These are phyloP conservation scores for Suillus paluster DNA, from an alignment of 768 basidiomycete genomes.

Conservation along the genomic window DNA sequence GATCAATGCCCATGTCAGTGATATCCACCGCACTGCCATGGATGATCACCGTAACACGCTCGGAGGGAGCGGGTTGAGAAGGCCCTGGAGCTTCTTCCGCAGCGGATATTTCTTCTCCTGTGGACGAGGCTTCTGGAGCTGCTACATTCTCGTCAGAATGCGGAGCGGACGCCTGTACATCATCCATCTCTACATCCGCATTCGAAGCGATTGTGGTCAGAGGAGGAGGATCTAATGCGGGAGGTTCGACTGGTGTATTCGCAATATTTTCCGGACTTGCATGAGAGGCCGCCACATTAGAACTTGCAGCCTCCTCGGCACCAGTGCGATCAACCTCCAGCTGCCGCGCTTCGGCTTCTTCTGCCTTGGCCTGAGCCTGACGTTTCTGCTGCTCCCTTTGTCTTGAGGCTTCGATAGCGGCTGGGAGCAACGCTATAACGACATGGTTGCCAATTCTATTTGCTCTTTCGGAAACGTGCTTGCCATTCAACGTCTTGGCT, in stretches of 20 bases:
- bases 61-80: slow-evolving; percentile 39
- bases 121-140: slow-evolving; percentile 25
- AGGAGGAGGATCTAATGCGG: slow-evolving; percentile 10
- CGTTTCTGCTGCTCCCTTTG: slow-evolving; percentile 41
- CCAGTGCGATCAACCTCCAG: slow-evolving; percentile 37
- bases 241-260: slow-evolving; percentile 11
- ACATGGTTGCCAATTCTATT: slow-evolving; percentile 74
- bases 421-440: slow-evolving; percentile 74
- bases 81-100: slow-evolving; percentile 29
- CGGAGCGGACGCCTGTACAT: slow-evolving; percentile 33
- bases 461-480: slow-evolving; percentile 69
- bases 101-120: slow-evolving; percentile 9
- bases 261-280: slow-evolving; percentile 3
- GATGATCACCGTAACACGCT: slow-evolving; percentile 86
- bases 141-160: slow-evolving; percentile 23
- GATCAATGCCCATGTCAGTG: slow-evolving; percentile 98
- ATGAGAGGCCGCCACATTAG: background rate
- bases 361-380: slow-evolving; percentile 58
- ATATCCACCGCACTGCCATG: slow-evolving; percentile 95
- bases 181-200: slow-evolving; percentile 57
- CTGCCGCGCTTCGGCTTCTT: slow-evolving; percentile 48
- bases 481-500: slow-evolving; percentile 78
- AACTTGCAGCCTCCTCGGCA: slow-evolving; percentile 36
- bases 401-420: slow-evolving; percentile 69
- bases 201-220: slow-evolving; percentile 35